phyloP scores from a whole-genome alignment of 352 stramenopile species.

The Peronospora farinosa region DNA sequence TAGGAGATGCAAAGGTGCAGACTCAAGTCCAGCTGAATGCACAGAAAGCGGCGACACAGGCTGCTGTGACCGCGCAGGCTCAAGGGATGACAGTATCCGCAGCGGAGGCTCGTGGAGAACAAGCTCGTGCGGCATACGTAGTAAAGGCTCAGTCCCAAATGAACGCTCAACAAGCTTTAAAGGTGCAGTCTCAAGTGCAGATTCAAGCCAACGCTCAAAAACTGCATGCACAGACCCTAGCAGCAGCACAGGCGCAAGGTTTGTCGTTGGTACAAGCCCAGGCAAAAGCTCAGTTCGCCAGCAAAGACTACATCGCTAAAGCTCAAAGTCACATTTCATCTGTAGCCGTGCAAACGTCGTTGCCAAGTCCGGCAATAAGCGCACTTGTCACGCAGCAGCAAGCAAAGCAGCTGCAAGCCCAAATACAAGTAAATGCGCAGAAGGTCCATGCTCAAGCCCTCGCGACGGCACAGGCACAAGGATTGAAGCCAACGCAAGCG shows the following conservation, averaged over 20 bases:
- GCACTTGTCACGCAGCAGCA: slow-evolving; percentile 71
- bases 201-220: slow-evolving; percentile 88
- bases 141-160: slow-evolving; percentile 83
- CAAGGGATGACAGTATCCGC: slow-evolving; percentile 66
- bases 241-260: slow-evolving; percentile 76
- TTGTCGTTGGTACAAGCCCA: slow-evolving; percentile 82
- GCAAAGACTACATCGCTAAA: slow-evolving; percentile 88
- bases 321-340: slow-evolving; percentile 78
- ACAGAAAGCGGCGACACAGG: slow-evolving; percentile 76
- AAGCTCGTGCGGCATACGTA: slow-evolving; percentile 79
- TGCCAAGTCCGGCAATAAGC: slow-evolving; percentile 46
- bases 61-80: slow-evolving; percentile 64
- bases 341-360: slow-evolving; percentile 40
- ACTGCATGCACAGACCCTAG: slow-evolving; percentile 78
- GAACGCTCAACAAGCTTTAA: slow-evolving; percentile 73
- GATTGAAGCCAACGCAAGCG: slow-evolving; percentile 78
- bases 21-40: slow-evolving; percentile 82
- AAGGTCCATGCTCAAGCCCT: slow-evolving; percentile 87
- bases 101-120: slow-evolving; percentile 70
- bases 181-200: slow-evolving; percentile 83
- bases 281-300: slow-evolving; percentile 80
- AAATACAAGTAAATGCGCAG: slow-evolving; percentile 87
- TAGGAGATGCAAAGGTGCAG: slow-evolving; percentile 75
- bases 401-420: slow-evolving; percentile 77
- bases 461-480: slow-evolving; percentile 75